A percentile compares a stretch with the other conserved stretches of the same genome.
phyloP scores from a whole-genome alignment of 352 stramenopile species.

The Pseudoperonospora humuli region DNA sequence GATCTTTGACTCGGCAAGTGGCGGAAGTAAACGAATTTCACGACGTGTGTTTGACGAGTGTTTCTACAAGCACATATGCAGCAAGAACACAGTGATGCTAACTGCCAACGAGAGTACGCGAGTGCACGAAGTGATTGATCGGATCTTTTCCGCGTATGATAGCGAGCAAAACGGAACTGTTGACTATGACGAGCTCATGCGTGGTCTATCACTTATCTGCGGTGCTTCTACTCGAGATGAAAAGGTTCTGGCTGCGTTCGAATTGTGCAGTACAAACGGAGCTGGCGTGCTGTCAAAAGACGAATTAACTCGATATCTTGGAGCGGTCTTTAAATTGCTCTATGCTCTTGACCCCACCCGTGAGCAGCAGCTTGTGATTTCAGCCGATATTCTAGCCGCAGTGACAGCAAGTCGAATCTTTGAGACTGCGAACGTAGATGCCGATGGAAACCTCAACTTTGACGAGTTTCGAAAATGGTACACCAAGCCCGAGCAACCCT shows the following conservation, averaged over 20 bases:
- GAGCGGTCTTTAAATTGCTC: slow-evolving; percentile 75
- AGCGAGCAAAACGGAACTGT: slow-evolving; percentile 58
- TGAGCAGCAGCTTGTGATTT: slow-evolving; percentile 47
- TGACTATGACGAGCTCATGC: slow-evolving; percentile 71
- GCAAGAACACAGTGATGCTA: slow-evolving; percentile 14
- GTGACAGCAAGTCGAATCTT: slow-evolving; percentile 81
- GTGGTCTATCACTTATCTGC: slow-evolving; percentile 65
- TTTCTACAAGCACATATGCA: slow-evolving; percentile 67
- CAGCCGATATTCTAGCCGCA: slow-evolving; percentile 48
- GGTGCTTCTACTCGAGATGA: slow-evolving; percentile 41
- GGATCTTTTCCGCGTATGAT: slow-evolving; percentile 77
- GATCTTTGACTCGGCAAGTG: slow-evolving; percentile 42
- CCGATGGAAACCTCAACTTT: slow-evolving; percentile 76
- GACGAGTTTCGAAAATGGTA: slow-evolving; percentile 86
- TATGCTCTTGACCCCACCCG: slow-evolving; percentile 64
- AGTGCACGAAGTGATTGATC: slow-evolving; percentile 65
- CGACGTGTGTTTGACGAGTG: slow-evolving; percentile 63
- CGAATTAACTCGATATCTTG: slow-evolving; percentile 84
- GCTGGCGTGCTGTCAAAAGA: slow-evolving; percentile 79
- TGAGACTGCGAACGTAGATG: slow-evolving; percentile 76
- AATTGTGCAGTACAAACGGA: slow-evolving; percentile 77
- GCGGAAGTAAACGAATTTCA: slow-evolving; percentile 45
- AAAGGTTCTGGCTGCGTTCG: slow-evolving; percentile 72
- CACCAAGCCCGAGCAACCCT: slow-evolving; percentile 46
- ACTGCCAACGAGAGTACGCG: slow-evolving; percentile 41